Evolutionary conservation across 805 yeast genomes (phyloP), one percentile per base, ranked within the genome.

Genomic region (Suhomyces faveliae): DNA sequence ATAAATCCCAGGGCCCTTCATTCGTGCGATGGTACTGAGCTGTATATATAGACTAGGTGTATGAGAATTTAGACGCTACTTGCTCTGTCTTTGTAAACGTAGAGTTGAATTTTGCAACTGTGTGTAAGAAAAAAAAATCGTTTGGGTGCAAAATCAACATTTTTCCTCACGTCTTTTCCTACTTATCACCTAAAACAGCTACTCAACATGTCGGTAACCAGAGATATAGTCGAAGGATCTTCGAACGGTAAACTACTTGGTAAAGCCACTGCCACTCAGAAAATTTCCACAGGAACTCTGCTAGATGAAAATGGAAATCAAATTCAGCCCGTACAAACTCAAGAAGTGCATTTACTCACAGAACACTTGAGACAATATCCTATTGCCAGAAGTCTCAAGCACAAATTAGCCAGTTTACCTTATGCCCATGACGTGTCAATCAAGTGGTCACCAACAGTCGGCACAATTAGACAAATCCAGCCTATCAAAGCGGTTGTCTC

Each of bases 401-500:
- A 11, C 17, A 20, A 19, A 15, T 15, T 37, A 11, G 15, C 23
- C 6, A 7, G 15, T 5, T 19, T 33, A 11, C 38, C 21, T 20
- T 20, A 17, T 21, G 21, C 22, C 7, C 44, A 42, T 17, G 43
- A 40, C 5, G 15, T 27, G 2, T 13, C 22, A 5, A 10, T 40
- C 1, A 40, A 40, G 17, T 25, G 33, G 43, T 15, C 35, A 2
- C 33, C 43, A 24, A 27, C 13, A 2, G 35, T 30, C 22, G 30
- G 19, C n/a, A 17, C 19, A 15, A 21, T 45, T 6, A 29, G 40
- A 12, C 17, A 33, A n/a, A 55, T 55, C 12, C 63, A 61, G 29
- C 69, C 66, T 65, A 30, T 78, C 11, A 67, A 74, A 46, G 79
- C 81, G 17, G 69, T 78, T 5, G 63, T 80, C 38, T 65, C 71